Base-by-base conservation (phyloP, 2,329 filamentous ascomycete species). In the Calycina herbarum region DNA sequence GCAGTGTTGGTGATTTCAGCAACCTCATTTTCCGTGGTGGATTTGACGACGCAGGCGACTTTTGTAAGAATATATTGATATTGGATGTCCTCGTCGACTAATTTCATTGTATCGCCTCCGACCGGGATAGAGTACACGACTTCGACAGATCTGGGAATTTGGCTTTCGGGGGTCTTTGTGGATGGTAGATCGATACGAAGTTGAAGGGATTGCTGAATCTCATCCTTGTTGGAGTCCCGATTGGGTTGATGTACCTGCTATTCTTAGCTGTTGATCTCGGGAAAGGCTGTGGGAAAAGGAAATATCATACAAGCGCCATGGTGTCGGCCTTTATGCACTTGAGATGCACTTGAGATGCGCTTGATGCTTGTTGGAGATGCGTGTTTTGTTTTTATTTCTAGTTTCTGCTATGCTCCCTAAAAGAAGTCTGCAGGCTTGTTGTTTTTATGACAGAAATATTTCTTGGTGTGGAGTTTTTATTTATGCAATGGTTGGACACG, bases 11-110 rank as follows among this genome's bases (percentile, higher is more conserved):
- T 54, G 48, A 54, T 54, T 24, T 54, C 20, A 24, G 24, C 48
- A 17, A 57, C 31, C 29, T 57, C 31, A 57, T 31, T 35, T 27
- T 57, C 29, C 13, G 5, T 5, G 27, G 20, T 20, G 17, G 31
- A 8, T 31, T 35, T 57, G 56, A 24, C 24, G n/a, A 35, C 31
- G 29, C 17, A 57, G 27, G 56, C 56, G 27, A 57, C 56, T 17
- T 57, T 57, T 3, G 56, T 57, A n/a, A 57, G 27, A 5, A 57
- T 27, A 57, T 57, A 57, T 31, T 57, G 56, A 33, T 57, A 57
- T 35, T 33, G 13, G n/a, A 33, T 29, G 7, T 57, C 56, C 17
- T 57, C 56, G 13, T 57, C 29, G 31, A n/a, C 7, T 33, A 33
- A 20, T 57, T 35, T 31, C 27, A 35, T 57, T 13, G 56, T 57